phyloP scores from a whole-genome alignment of 1,284 basidiomycete species.

The Lignosus rhinocerotis region DNA sequence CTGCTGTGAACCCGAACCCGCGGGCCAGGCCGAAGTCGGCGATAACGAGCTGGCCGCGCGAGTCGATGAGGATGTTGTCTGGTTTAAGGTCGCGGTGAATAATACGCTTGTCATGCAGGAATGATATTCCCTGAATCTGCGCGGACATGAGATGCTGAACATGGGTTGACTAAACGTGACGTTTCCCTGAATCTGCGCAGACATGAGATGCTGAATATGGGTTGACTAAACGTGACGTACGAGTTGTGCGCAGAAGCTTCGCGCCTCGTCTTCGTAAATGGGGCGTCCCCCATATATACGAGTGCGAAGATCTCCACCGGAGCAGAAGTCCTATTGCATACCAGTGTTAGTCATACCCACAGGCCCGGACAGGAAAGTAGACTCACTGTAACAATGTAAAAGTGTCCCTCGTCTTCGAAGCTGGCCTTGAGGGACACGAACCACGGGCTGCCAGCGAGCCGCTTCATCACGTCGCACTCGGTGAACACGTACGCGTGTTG shows the following conservation, averaged over 20 bases:
- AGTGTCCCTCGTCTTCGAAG: constrained; percentile 31
- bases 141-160: constrained; percentile 29
- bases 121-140: constrained; percentile 18
- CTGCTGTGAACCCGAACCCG: constrained; percentile 49
- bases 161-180: constrained; percentile 21
- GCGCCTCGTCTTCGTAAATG: constrained; percentile 4
- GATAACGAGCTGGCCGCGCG: constrained; percentile 60
- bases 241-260: constrained; percentile 24
- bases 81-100: constrained; percentile 45
- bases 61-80: constrained; percentile 64
- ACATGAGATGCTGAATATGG: constrained; percentile 35
- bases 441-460: constrained; percentile 12
- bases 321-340: constrained; percentile 14
- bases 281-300: constrained; percentile 8
- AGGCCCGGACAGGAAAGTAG: not conserved
- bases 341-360: not conserved
- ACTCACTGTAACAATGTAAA: constrained; percentile 27
- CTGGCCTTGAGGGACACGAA: constrained; percentile 19
- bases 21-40: constrained; percentile 63
- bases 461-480: constrained; percentile 8
- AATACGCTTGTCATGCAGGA: constrained; percentile 46
- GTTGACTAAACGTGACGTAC: constrained; percentile 8
- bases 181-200: constrained; percentile 11
- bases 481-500: constrained; percentile 8
- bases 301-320: constrained; percentile 17